Conservation (phyloP, 495 filamentous ascomycete genomes). For the Schizothecium vesticola region DNA sequence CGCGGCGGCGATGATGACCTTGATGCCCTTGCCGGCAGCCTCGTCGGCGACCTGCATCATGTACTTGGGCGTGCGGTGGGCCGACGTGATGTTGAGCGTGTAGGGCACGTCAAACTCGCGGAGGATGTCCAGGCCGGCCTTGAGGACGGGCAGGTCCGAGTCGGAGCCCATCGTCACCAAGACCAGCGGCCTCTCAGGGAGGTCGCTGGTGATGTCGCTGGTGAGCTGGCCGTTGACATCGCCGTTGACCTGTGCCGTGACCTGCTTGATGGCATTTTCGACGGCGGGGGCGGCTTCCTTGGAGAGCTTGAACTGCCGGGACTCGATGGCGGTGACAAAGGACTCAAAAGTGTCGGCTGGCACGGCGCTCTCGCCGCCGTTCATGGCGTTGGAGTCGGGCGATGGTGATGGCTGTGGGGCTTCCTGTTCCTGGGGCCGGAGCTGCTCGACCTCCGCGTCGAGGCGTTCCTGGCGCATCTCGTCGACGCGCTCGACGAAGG, state of each 20-base stretch:
- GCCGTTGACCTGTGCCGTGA: not conserved
- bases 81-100: constrained; percentile 80
- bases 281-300: not conserved
- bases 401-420: constrained; percentile 12
- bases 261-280: not conserved
- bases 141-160: constrained; percentile 78
- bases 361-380: not conserved
- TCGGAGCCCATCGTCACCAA: constrained; percentile 94
- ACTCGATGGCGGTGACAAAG: not conserved
- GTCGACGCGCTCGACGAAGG: constrained; percentile 59
- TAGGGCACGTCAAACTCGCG: constrained; percentile 69
- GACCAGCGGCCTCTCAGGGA: constrained; percentile 49
- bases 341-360: not conserved
- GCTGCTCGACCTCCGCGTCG: constrained; percentile 16
- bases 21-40: constrained; percentile 64
- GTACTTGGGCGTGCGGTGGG: constrained; percentile 80
- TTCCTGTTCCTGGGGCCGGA: constrained; percentile 23
- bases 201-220: not conserved
- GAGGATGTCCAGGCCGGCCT: constrained; percentile 71
- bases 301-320: not conserved
- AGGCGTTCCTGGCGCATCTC: constrained; percentile 58
- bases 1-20: constrained; percentile 91
- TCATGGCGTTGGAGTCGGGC: not conserved
- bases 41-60: constrained; percentile 72
- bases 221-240: not conserved